phyloP scores from a whole-genome alignment of 345 rosid genomes.

The Gossypium thurberi region DNA sequence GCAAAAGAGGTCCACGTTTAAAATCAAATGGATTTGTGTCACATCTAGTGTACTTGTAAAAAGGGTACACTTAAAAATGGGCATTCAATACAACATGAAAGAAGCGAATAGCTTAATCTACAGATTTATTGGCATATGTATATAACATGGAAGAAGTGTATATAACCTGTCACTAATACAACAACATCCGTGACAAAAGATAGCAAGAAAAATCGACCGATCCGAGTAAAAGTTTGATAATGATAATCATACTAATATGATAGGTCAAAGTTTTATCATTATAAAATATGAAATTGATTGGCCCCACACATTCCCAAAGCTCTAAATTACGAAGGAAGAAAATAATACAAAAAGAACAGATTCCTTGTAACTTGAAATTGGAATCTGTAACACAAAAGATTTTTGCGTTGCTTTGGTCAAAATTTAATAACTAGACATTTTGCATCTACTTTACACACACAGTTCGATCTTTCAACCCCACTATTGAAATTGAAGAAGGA shows the following conservation, averaged over 20 bases:
- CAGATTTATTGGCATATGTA: no score
- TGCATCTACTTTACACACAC: constrained; percentile 18
- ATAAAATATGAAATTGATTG: background rate
- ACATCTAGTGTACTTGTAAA: no score
- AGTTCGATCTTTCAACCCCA: constrained; percentile 1
- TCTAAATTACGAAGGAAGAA: background rate
- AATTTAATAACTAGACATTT: constrained; percentile 13
- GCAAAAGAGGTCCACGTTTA: no score
- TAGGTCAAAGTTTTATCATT: background rate
- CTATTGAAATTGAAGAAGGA: background rate
- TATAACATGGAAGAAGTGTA: no score
- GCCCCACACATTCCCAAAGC: constrained; percentile 4
- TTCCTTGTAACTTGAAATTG: constrained; percentile 7
- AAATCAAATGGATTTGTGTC: no score
- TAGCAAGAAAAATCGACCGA: no score
- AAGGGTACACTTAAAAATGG: no score
- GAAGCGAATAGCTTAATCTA: no score
- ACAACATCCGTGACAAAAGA: no score
- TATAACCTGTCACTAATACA: no score
- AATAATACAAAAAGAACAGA: background rate
- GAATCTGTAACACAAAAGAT: background rate
- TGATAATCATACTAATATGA: background rate
- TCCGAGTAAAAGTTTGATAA: no score
- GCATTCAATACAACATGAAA: no score
- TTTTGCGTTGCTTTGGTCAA: constrained; percentile 1